phyloP scores from a whole-genome alignment of 2,329 filamentous ascomycete genomes.

The Periconia sp. region DNA sequence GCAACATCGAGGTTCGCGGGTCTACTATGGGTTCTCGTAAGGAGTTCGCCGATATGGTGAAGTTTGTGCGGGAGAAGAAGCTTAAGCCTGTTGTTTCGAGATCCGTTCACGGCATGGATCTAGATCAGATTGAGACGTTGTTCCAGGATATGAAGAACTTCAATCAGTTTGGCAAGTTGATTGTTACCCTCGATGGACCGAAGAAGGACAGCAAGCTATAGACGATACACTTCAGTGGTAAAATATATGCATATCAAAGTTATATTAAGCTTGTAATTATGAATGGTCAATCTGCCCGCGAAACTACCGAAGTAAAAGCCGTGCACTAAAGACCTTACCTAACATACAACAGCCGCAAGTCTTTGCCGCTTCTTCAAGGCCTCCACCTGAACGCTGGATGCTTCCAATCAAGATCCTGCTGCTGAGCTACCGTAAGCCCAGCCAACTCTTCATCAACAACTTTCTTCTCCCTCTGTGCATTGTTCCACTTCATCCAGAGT shows the following conservation, averaged over 20 bases:
- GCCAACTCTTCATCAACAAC: conserved; percentile 63
- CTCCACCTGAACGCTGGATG: conserved; percentile 71
- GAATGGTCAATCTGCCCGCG: too few species aligned
- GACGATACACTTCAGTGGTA: too few species aligned
- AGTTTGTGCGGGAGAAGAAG: conserved; percentile 75
- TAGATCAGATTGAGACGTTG: conserved; percentile 78
- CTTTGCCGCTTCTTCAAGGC: conserved; percentile 45
- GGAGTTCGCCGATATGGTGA: conserved; percentile 91
- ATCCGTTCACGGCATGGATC: conserved; percentile 72
- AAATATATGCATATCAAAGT: too few species aligned
- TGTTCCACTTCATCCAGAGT: conserved; percentile 69
- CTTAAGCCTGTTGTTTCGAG: conserved; percentile 80
- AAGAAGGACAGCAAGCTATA: conserved; percentile 38
- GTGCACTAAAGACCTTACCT: too few species aligned
- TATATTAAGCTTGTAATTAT: too few species aligned
- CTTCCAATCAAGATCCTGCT: conserved; percentile 46
- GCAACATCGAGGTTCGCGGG: conserved; percentile 85
- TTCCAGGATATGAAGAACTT: conserved; percentile 90
- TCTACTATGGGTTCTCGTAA: conserved; percentile 89
- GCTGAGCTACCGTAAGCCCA: conserved; percentile 49
- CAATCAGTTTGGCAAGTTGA: conserved; percentile 90
- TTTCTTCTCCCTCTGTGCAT: conserved; percentile 61
- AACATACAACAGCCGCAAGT: too few species aligned
- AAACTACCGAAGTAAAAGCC: too few species aligned
- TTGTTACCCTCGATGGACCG: conserved; percentile 59